Base-by-base conservation (phyloP, 139 green algal species). In the Chlorella sorokiniana region DNA sequence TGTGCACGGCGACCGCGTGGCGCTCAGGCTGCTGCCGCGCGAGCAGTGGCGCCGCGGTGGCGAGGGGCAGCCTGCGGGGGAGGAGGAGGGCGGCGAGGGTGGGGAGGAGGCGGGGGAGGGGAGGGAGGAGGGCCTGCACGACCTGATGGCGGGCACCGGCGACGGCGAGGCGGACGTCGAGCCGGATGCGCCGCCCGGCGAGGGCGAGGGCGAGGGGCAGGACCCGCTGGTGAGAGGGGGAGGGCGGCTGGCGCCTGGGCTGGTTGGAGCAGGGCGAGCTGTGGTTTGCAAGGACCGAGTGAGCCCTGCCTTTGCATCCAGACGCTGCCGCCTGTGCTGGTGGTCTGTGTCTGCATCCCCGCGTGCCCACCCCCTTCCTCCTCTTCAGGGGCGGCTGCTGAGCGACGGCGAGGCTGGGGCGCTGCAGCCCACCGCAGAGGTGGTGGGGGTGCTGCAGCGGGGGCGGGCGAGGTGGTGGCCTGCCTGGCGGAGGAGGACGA, bases 391-490 rank as follows among this genome's bases (percentile, higher is more conserved):
- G 25, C 4, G 14, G 35, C 59, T 71, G 75, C 59, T 81, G 59
- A 29, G 16, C 11, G 45, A 29, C 18, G 75, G 51, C 4, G 40
- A 62, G 0, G 75, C 59, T 6, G 75, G 31, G 7, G 71, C 42
- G 59, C 41, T 81, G 75, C 72, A 68, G 51, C 91, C 91, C 29
- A 92, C 83, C 0, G 94, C 90, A 2, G 83, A 86, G 4, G 94
- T 97, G 27, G 89, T 97, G 9, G 93, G 88, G 59, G 88, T 96
- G 29, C 85, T 95, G 61, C 87, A 89, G 63, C 89, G 93, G 67
- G 88, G 69, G 94, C 64, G 2, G 73, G 37, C 23, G 84, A 90
- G 38, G 61, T 88, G 2, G 88, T 91, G 37, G 85, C 71, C 3
- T 88, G 78, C 79, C 67, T 92, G 1, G 45, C 64, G 2, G 79